These are phyloP conservation scores for Marsdenia floribunda DNA, from an alignment of 257 asterid species.

Conservation along the genomic window DNA sequence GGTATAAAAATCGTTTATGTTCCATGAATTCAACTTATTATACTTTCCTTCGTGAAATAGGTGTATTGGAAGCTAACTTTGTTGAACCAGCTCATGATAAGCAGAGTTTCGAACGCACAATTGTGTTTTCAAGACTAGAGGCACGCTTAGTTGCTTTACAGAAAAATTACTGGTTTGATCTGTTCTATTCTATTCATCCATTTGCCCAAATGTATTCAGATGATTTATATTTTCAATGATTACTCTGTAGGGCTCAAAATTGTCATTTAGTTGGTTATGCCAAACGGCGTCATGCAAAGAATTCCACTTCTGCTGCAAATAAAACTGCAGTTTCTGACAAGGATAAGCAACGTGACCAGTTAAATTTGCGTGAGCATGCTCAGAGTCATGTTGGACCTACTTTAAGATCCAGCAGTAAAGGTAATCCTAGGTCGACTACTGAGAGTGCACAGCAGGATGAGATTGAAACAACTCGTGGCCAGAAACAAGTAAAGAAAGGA, in stretches of 20 bases:
- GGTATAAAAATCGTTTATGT: not conserved
- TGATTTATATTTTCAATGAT: not conserved
- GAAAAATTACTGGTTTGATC: slow-evolving; percentile 55
- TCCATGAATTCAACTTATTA: not conserved
- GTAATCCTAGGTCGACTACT: not conserved
- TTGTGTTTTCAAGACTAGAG: slow-evolving; percentile 47
- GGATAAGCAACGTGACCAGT: slow-evolving; percentile 6
- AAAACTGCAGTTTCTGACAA: slow-evolving; percentile 11
- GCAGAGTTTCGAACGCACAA: slow-evolving; percentile 71
- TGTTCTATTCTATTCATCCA: not conserved
- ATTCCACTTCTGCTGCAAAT: slow-evolving; percentile 16
- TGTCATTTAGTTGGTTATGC: slow-evolving; percentile 70
- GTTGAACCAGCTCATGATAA: slow-evolving; percentile 79
- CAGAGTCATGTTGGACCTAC: not conserved
- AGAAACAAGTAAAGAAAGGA: slow-evolving; percentile 16
- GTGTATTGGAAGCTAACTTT: slow-evolving; percentile 66
- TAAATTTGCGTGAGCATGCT: slow-evolving; percentile 11
- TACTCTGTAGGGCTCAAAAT: slow-evolving; percentile 34
- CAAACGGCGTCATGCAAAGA: slow-evolving; percentile 30
- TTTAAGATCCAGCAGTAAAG: not conserved
- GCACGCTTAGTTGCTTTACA: slow-evolving; percentile 33
- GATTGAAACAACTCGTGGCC: slow-evolving; percentile 13
- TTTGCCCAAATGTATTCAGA: not conserved
- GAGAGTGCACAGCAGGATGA: slow-evolving; percentile 1
- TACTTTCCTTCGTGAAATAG: slow-evolving; percentile 19